A percentile compares a stretch with the other conserved stretches of the same genome.
phyloP scores from a whole-genome alignment of 768 basidiomycete species.

The Rhizopogon vulgaris region DNA sequence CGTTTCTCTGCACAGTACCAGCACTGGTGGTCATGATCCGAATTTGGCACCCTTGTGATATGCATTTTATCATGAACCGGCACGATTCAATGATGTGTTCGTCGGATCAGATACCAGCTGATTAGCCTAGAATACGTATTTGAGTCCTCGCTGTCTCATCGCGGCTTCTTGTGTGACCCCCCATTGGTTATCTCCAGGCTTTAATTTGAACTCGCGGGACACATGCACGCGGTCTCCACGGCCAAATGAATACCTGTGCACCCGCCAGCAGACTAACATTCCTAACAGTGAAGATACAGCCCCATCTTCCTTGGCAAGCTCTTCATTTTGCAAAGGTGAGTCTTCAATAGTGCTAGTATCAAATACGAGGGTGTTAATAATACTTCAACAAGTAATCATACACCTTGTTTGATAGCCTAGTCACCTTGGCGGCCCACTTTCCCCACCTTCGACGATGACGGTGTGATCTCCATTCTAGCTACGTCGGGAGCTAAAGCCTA shows the following conservation, averaged over 20 bases:
- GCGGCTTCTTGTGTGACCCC: background rate
- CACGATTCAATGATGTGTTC: too few relatives aligned
- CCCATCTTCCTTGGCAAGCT: background rate
- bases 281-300: background rate
- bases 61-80: too few relatives aligned
- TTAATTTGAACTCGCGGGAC: background rate
- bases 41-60: too few relatives aligned
- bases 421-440: conserved; percentile 3
- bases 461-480: background rate
- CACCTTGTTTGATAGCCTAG: background rate
- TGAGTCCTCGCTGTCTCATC: background rate
- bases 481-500: too few relatives aligned
- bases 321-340: background rate
- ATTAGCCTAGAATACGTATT: background rate
- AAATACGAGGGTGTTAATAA: background rate
- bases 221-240: background rate
- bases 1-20: background rate
- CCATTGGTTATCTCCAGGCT: background rate
- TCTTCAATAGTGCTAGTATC: background rate
- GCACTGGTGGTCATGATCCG: too few relatives aligned
- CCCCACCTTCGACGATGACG: background rate
- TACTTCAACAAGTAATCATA: background rate
- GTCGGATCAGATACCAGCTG: background rate
- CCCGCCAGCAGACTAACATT: background rate
- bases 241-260: background rate